These are phyloP conservation scores for Diplosphaera chodatii DNA, from an alignment of 139 green algal species.

Conservation along the genomic window DNA sequence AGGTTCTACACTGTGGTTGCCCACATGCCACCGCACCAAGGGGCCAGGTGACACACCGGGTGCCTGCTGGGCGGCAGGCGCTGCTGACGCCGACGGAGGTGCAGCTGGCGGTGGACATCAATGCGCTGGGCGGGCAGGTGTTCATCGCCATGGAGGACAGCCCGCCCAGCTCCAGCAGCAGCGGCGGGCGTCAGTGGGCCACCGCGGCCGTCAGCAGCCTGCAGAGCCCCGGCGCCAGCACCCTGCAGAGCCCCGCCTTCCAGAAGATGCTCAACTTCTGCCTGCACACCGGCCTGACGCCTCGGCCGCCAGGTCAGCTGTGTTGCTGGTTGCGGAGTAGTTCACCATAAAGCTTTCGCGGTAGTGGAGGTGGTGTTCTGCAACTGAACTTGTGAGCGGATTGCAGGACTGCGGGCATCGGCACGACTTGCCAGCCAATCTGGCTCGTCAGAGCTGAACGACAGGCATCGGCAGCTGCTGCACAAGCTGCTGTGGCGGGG, in stretches of 20 bases:
- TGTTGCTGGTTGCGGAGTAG: no score
- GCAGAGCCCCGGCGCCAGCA: not conserved
- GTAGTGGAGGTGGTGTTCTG: no score
- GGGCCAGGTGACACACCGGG: no score
- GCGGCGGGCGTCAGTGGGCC: not conserved
- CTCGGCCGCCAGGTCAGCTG: not conserved
- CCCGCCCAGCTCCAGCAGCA: not conserved
- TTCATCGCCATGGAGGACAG: slow-evolving; percentile 5
- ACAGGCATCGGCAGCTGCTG: slow-evolving; percentile 8
- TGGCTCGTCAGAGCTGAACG: not conserved
- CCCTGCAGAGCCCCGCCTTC: not conserved
- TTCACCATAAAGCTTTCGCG: no score
- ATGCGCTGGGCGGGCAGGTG: slow-evolving; percentile 9
- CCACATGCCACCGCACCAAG: no score
- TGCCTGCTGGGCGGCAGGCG: not conserved
- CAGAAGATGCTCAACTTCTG: slow-evolving; percentile 1
- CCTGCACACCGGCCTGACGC: not conserved
- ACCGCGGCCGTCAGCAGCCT: not conserved
- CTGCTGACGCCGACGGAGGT: slow-evolving; percentile 9
- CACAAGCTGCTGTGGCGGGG: slow-evolving; percentile 13
- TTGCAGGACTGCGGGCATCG: not conserved
- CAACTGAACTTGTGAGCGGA: no score
- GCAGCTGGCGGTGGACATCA: slow-evolving; percentile 1
- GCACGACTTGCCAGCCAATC: not conserved
- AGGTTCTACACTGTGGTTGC: no score